Conservation (phyloP, 345 rosid species). For the Hibiscus tridactylites region DNA sequence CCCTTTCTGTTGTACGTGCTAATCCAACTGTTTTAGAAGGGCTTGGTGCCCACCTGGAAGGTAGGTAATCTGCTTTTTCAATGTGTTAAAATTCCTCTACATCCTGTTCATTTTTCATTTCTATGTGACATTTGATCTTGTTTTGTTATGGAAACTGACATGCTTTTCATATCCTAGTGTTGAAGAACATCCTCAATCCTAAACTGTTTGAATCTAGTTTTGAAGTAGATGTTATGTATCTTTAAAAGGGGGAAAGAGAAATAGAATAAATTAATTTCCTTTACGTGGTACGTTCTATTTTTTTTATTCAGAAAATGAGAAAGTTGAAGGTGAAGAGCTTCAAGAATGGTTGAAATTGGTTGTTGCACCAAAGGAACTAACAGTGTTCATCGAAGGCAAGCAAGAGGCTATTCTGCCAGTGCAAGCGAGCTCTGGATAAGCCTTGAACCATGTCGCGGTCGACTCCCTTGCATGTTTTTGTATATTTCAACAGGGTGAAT, state of each 20-base stretch:
- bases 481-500: slow-evolving; percentile 23
- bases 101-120: not conserved
- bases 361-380: slow-evolving; percentile 75
- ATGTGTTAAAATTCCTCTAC: not conserved
- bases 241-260: not conserved
- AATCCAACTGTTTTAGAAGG: slow-evolving; percentile 85
- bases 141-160: not conserved
- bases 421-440: slow-evolving; percentile 27
- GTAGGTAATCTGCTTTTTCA: slow-evolving; percentile 23
- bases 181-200: not conserved
- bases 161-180: not conserved
- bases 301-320: slow-evolving; percentile 63
- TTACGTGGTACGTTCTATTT: not conserved
- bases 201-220: not conserved
- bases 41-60: slow-evolving; percentile 90
- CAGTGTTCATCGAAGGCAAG: slow-evolving; percentile 46
- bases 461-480: slow-evolving; percentile 10
- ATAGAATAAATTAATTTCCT: not conserved
- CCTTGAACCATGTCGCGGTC: not conserved
- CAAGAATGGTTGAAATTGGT: slow-evolving; percentile 77
- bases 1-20: slow-evolving; percentile 70
- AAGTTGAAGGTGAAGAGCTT: slow-evolving; percentile 91
- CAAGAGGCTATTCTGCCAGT: slow-evolving; percentile 51
- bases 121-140: not conserved
- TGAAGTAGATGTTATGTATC: not conserved